A percentile compares a stretch with the other conserved stretches of the same genome.
These are phyloP conservation scores for Nectriaceae sp. DNA, from an alignment of 2,329 filamentous ascomycete genomes.

Conservation along the genomic window DNA sequence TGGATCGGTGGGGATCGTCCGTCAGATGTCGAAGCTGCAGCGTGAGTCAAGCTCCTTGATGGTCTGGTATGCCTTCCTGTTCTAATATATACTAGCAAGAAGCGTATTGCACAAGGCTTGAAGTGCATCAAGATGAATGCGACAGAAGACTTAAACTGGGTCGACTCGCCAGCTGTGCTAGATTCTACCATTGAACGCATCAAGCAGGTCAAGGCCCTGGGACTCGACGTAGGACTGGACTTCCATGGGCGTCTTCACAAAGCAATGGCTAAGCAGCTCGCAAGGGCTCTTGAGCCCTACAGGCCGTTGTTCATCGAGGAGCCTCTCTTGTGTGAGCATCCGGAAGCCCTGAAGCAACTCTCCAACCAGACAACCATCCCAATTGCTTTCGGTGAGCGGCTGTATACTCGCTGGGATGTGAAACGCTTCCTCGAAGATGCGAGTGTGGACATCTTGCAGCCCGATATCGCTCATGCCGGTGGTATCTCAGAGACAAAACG, in stretches of 20 bases:
- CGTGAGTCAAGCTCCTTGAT: conserved; percentile 37
- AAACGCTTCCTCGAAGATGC: conserved; percentile 69
- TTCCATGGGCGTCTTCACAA: conserved; percentile 75
- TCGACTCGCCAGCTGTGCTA: conserved; percentile 66
- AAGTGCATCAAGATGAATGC: conserved; percentile 73
- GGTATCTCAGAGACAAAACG: conserved; percentile 72
- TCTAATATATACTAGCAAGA: conserved; percentile 32
- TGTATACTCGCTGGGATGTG: conserved; percentile 74
- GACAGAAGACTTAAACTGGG: conserved; percentile 71
- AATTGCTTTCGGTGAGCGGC: conserved; percentile 71
- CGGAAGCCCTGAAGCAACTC: conserved; percentile 58
- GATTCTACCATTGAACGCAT: conserved; percentile 65
- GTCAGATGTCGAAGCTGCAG: conserved; percentile 60
- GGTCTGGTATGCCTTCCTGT: neutral
- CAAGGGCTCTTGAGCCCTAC: conserved; percentile 64
- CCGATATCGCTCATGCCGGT: conserved; percentile 71
- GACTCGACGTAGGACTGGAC: conserved; percentile 71
- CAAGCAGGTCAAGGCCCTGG: conserved; percentile 66
- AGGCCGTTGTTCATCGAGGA: conserved; percentile 72
- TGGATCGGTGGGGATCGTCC: conserved; percentile 76
- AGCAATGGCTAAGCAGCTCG: conserved; percentile 74
- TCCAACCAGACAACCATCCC: conserved; percentile 46
- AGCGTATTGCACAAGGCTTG: conserved; percentile 61
- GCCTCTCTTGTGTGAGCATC: conserved; percentile 67
- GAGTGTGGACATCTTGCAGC: conserved; percentile 72